Evolutionary conservation across 2,329 filamentous ascomycete genomes (phyloP), one percentile per base, ranked within the genome.

Genomic region (Fusarium luffae): DNA sequence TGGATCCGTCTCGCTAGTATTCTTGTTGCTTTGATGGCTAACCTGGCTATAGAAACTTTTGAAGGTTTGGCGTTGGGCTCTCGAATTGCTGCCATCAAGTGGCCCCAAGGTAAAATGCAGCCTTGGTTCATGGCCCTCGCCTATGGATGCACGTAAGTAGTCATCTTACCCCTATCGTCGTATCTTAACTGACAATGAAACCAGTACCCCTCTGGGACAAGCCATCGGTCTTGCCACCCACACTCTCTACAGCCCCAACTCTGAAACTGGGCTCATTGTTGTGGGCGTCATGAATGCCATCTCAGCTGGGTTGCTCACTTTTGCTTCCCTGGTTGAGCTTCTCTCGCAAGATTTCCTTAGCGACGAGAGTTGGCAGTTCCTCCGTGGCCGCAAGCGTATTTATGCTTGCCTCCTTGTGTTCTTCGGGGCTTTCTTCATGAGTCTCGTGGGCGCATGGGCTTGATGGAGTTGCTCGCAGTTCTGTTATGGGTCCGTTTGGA

Each of bases 251-350:
- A 89, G 89, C 71, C 91, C 91, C 6, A 83, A 85, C 56, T 91
- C 89, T 18, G 85, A 90, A 59, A 83, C 87, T 0, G 91, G 91
- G 1, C 81, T 93, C 19, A 82, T 93, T 19, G 87, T 92, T 76
- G 90, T 93, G 19, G 91, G 91, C 4, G 86, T 91, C 74, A 93
- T 92, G 82, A 93, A 93, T 76, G 90, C 90, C 27, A 89, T 93
- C 55, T 92, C 89, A 21, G 88, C 89, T 54, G 91, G 91, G 2
- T 80, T 93, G n/a, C 80, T 93, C 11, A 83, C 92, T 4, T 93
- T 92, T 77, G 91, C 91, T 0, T 90, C 90, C 0, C 80, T 93
- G 52, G 89, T 93, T 23, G 90, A 93, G 78, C 83, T 93, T 49
- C 82, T 93, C 55, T 89, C 90, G 0, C 90, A 93, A 75, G 91